These are phyloP conservation scores for Lotus japonicus DNA, from an alignment of 306 rosid species.

Conservation along the genomic window DNA sequence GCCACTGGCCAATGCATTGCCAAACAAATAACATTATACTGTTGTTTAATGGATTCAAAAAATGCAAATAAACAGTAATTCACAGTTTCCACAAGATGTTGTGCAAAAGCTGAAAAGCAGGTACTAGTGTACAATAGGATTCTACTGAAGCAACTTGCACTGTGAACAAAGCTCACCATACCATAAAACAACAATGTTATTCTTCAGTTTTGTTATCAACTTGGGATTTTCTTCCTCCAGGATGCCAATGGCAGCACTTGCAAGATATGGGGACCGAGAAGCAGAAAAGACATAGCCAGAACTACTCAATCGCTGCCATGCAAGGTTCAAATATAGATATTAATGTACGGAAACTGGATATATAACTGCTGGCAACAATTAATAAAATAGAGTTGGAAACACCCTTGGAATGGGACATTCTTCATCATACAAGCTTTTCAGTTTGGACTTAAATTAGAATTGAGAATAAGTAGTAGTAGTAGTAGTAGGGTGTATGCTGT, in stretches of 20 bases:
- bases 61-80: background rate
- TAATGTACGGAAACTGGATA: constrained; percentile 20
- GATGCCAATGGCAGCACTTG: constrained; percentile 82
- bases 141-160: no score
- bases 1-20: constrained; percentile 7
- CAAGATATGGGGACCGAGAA: constrained; percentile 95
- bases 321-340: constrained; percentile 22
- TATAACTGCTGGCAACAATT: constrained; percentile 18
- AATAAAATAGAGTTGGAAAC: background rate
- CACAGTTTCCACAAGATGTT: background rate
- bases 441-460: background rate
- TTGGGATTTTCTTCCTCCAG: constrained; percentile 79
- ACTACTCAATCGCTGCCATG: constrained; percentile 96
- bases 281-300: constrained; percentile 97
- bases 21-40: background rate
- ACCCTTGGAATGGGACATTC: background rate
- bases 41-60: background rate
- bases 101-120: constrained; percentile 4
- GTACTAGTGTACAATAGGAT: background rate
- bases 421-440: constrained; percentile 6
- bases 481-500: no score
- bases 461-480: no score
- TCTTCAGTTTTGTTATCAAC: constrained; percentile 62
- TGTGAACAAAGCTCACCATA: constrained; percentile 75
- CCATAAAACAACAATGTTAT: constrained; percentile 51